Evolutionary conservation across 441 rosid genomes (phyloP).

Genomic region (Raphanus hybrid): DNA sequence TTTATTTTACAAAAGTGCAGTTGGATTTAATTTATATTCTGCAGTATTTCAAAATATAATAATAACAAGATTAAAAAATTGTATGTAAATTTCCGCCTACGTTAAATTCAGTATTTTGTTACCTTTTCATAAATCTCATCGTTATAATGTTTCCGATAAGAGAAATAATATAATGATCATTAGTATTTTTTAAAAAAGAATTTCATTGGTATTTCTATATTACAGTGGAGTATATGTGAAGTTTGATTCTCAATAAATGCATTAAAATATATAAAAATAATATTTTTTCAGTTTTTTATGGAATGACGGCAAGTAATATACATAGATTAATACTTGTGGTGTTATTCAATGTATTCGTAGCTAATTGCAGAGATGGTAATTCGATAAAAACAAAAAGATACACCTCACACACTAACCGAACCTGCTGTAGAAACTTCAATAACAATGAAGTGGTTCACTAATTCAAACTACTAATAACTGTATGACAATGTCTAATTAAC

Average conservation of each 20-base stretch:
- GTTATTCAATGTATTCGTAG: neutral
- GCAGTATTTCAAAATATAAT: too few relatives aligned
- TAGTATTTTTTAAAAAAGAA: too few relatives aligned
- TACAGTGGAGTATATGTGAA: neutral
- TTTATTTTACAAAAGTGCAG: too few relatives aligned
- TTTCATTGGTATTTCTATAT: neutral
- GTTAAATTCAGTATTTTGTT: neutral
- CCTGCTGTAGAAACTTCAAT: neutral
- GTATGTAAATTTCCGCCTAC: too few relatives aligned
- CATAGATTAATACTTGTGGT: neutral
- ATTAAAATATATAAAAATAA: neutral
- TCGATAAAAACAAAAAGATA: neutral
- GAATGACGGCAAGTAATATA: too few relatives aligned
- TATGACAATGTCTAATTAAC: too few relatives aligned
- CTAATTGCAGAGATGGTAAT: neutral
- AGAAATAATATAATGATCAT: too few relatives aligned
- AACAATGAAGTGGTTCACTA: conserved; percentile 1
- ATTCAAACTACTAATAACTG: neutral
- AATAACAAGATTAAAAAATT: neutral
- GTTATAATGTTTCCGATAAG: too few relatives aligned
- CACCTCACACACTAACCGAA: neutral
- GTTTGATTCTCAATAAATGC: neutral
- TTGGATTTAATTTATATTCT: too few relatives aligned
- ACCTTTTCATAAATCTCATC: too few relatives aligned
- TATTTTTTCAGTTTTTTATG: too few relatives aligned